Percentiles rank a stretch among this genome's conserved stretches.
Conservation (phyloP, 1,284 basidiomycete genomes). For the Sporisorium scitamineum region DNA sequence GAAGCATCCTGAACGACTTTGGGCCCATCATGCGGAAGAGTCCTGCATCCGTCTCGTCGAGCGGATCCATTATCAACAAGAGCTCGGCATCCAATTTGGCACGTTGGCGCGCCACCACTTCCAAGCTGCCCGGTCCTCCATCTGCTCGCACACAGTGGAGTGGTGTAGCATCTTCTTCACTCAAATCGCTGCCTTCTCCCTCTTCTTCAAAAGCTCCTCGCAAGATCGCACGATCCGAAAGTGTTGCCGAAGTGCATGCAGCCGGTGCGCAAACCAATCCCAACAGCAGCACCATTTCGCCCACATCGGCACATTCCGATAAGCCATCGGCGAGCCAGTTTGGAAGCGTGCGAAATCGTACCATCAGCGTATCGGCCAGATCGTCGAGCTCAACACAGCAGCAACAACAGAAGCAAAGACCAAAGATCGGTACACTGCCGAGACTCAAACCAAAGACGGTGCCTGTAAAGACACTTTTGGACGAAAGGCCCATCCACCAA, state of each 20-base stretch:
- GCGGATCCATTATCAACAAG: neutral
- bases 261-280: neutral
- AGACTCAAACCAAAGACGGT: constrained; percentile 14
- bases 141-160: constrained; percentile 33
- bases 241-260: constrained; percentile 26
- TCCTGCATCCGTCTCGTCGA: neutral
- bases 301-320: constrained; percentile 3
- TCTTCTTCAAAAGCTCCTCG: constrained; percentile 18
- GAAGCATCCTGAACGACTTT: constrained; percentile 35
- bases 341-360: constrained; percentile 13
- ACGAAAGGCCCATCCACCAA: constrained; percentile 14
- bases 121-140: constrained; percentile 39
- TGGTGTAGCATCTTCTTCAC: neutral
- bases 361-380: constrained; percentile 12
- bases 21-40: constrained; percentile 17
- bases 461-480: constrained; percentile 28
- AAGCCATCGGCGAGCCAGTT: neutral
- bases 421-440: constrained; percentile 40
- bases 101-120: neutral
- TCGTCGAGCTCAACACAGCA: no score
- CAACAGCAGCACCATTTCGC: neutral
- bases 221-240: constrained; percentile 36
- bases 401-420: constrained; percentile 8
- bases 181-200: constrained; percentile 19
- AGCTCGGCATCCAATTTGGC: neutral